These are phyloP conservation scores for Acacia pycnantha DNA, from an alignment of 331 rosid species.

Conservation along the genomic window DNA sequence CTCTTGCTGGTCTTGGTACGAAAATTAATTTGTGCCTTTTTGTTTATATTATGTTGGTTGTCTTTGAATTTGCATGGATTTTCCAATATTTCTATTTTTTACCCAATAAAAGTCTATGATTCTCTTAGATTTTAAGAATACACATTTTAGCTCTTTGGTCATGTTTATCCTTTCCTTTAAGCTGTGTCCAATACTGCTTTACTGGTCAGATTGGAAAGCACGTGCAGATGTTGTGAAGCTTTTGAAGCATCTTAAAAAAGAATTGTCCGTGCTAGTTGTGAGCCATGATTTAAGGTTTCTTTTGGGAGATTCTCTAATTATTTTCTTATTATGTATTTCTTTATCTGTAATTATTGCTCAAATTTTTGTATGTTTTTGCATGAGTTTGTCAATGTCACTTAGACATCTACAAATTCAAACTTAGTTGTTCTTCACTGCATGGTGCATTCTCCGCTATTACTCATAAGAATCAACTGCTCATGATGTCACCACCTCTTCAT, in stretches of 20 bases:
- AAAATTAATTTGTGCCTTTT: slow-evolving; percentile 25
- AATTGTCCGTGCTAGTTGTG: slow-evolving; percentile 78
- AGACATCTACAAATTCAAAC: not conserved
- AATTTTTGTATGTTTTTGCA: not conserved
- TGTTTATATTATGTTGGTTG: slow-evolving; percentile 16
- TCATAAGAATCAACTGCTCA: not conserved
- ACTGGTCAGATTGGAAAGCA: slow-evolving; percentile 86
- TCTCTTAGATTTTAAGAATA: not conserved
- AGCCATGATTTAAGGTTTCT: slow-evolving; percentile 80
- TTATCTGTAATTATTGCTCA: not conserved
- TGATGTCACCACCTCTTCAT: not conserved
- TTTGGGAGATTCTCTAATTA: not conserved
- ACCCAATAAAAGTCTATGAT: not conserved
- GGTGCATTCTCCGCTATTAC: not conserved
- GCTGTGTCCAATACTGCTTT: slow-evolving; percentile 21
- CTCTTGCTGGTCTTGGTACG: slow-evolving; percentile 96
- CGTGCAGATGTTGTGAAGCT: slow-evolving; percentile 90
- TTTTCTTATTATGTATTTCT: not conserved
- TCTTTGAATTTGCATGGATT: slow-evolving; percentile 25
- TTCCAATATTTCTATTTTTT: slow-evolving; percentile 3
- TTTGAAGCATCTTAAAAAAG: slow-evolving; percentile 75
- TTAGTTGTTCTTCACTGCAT: not conserved
- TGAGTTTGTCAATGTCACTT: not conserved
- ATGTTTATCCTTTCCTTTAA: not conserved
- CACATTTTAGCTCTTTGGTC: not conserved